These are phyloP conservation scores for Obelidium mucronatum DNA, from an alignment of 192 early-diverging fungal species.

Conservation along the genomic window DNA sequence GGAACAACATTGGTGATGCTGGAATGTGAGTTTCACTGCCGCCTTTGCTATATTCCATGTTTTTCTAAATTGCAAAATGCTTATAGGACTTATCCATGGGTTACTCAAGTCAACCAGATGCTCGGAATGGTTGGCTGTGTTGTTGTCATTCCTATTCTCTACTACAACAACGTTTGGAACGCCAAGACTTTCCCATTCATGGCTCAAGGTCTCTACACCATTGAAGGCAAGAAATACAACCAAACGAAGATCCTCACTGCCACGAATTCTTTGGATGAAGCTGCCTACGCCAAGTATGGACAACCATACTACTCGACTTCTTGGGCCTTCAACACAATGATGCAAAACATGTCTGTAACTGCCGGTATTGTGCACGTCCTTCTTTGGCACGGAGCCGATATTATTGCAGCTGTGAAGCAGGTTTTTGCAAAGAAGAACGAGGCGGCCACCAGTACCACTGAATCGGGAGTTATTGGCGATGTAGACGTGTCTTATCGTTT, in stretches of 20 bases:
- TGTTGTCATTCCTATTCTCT: constrained; percentile 65
- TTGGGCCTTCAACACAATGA: constrained; percentile 25
- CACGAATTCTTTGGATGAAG: constrained; percentile 9
- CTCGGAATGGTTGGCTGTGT: constrained; percentile 75
- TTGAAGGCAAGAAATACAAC: constrained; percentile 17
- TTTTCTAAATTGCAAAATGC: no score
- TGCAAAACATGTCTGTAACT: constrained; percentile 25
- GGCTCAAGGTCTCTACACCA: constrained; percentile 14
- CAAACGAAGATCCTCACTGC: constrained; percentile 30
- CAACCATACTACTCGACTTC: constrained; percentile 8
- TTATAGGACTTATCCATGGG: constrained; percentile 14
- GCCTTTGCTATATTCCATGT: no score
- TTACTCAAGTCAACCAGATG: constrained; percentile 73
- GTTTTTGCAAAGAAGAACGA: background rate
- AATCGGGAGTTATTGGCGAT: background rate
- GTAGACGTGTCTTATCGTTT: constrained; percentile 73
- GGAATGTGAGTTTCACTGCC: no score
- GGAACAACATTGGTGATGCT: constrained; percentile 55
- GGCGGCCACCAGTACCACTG: background rate
- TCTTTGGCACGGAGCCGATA: constrained; percentile 29
- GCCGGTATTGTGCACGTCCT: constrained; percentile 31
- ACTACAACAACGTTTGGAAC: constrained; percentile 38
- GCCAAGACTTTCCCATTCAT: constrained; percentile 42
- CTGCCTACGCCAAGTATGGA: background rate
- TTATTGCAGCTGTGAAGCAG: background rate